phyloP scores from a whole-genome alignment of 2,329 filamentous ascomycete species.

The Alternaria triticina region DNA sequence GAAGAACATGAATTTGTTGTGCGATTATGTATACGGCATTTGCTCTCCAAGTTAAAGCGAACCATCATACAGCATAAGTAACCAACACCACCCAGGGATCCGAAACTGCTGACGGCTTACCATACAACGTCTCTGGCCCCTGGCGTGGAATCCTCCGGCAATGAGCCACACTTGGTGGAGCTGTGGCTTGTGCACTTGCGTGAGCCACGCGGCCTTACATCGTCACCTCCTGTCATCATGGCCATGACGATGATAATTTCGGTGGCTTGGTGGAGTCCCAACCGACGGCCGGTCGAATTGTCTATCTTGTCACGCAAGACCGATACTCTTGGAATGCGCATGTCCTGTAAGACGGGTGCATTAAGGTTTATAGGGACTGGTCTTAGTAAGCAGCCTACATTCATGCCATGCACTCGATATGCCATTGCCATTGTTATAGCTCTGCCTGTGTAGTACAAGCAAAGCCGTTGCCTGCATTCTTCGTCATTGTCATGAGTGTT shows the following conservation, averaged over 20 bases:
- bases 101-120: conserved; percentile 16
- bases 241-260: neutral
- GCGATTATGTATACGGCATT: neutral
- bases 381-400: neutral
- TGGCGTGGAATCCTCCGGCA: conserved; percentile 1
- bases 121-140: conserved; percentile 6
- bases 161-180: conserved; percentile 11
- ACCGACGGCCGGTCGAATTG: neutral
- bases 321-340: neutral
- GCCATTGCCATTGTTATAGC: neutral
- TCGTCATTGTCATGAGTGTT: neutral
- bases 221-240: neutral
- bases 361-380: neutral
- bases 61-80: neutral
- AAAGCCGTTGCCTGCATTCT: neutral
- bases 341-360: neutral
- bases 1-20: neutral
- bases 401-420: neutral
- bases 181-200: conserved; percentile 10
- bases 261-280: neutral
- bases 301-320: neutral
- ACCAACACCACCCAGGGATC: neutral
- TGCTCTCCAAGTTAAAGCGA: neutral
- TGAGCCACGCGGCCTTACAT: neutral
- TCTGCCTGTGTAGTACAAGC: neutral